These are phyloP conservation scores for Coemansia sp. DNA, from an alignment of 192 early-diverging fungal genomes.

Conservation along the genomic window DNA sequence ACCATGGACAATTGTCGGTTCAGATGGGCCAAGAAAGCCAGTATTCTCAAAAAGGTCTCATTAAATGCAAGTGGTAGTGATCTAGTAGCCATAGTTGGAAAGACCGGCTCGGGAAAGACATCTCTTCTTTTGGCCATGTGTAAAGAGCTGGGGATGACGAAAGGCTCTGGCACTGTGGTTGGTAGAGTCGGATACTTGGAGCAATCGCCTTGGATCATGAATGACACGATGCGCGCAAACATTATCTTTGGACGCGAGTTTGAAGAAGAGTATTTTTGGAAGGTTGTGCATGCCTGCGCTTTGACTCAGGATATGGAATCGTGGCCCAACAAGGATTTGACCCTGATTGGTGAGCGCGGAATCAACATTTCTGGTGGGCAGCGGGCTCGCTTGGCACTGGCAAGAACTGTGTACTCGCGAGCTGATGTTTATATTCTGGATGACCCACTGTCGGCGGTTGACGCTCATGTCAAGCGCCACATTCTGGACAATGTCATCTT, in stretches of 20 bases:
- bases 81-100: conserved; percentile 76
- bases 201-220: conserved; percentile 61
- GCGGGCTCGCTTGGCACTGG: conserved; percentile 13
- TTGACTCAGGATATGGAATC: conserved; percentile 2
- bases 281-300: conserved; percentile 3
- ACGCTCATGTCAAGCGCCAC: conserved; percentile 7
- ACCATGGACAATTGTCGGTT: neutral
- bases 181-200: conserved; percentile 74
- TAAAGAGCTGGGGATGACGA: conserved; percentile 67
- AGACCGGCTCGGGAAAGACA: conserved; percentile 81
- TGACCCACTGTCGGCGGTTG: neutral
- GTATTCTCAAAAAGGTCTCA: conserved; percentile 41
- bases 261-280: conserved; percentile 7
- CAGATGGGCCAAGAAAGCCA: neutral
- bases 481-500: conserved; percentile 17
- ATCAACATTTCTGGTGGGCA: conserved; percentile 29
- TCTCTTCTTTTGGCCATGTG: conserved; percentile 75
- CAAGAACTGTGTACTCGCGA: conserved; percentile 16
- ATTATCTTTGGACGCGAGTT: conserved; percentile 19
- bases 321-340: conserved; percentile 3
- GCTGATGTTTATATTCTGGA: conserved; percentile 15
- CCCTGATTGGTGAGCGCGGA: conserved; percentile 10
- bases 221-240: conserved; percentile 11
- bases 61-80: conserved; percentile 52
- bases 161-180: conserved; percentile 52